Conservation (phyloP, 2,329 filamentous ascomycete genomes). For the Aspergillus tubingensis region DNA sequence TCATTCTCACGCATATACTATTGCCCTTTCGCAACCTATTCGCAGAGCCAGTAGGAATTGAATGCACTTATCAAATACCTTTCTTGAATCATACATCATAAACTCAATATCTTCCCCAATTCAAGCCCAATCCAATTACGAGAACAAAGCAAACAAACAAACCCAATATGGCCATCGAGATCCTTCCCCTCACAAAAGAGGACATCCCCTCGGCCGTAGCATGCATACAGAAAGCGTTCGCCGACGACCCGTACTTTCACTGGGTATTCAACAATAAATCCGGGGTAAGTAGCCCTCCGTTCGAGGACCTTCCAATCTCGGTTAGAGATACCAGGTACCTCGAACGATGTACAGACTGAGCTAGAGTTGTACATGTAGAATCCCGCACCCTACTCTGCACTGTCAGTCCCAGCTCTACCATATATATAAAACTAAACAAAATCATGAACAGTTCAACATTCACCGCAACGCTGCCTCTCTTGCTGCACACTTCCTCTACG, state of each 20-base stretch:
- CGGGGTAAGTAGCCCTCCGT: constrained; percentile 48
- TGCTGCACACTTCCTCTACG: constrained; percentile 63
- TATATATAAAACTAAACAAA: constrained; percentile 1
- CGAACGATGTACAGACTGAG: constrained; percentile 9
- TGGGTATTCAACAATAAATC: constrained; percentile 65
- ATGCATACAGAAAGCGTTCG: constrained; percentile 67
- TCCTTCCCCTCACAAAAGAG: constrained; percentile 56
- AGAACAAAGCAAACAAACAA: not conserved
- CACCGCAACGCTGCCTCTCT: constrained; percentile 65
- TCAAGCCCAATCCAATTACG: not conserved
- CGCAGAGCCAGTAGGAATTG: constrained; percentile 35
- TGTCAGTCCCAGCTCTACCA: not conserved
- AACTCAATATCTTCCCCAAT: constrained; percentile 12
- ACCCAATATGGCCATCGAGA: constrained; percentile 53
- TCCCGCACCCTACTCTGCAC: not conserved
- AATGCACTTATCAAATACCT: constrained; percentile 10
- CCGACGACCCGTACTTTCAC: constrained; percentile 65
- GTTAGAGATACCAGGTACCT: not conserved
- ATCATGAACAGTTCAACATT: constrained; percentile 55
- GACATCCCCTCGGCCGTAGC: constrained; percentile 67
- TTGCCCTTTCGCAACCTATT: constrained; percentile 35
- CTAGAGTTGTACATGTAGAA: constrained; percentile 13
- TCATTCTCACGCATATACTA: constrained; percentile 36
- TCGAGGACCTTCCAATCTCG: not conserved
- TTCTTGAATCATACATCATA: not conserved